Evolutionary conservation across 108 stramenopile genomes (phyloP).

Genomic region (Pseudonitzschia delicatissima): DNA sequence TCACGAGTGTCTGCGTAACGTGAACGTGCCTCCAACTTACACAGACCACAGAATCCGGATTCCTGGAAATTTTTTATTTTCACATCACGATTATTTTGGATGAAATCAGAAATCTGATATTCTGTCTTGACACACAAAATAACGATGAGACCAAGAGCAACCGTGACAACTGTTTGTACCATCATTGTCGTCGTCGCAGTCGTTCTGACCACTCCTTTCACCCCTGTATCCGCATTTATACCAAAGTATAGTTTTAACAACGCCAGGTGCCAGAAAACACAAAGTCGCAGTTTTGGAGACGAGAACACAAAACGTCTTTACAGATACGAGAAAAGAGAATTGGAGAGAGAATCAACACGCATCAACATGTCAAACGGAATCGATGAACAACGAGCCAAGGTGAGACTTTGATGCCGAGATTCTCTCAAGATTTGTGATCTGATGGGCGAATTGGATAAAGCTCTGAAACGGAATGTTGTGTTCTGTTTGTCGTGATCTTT

Average conservation of each 20-base stretch:
- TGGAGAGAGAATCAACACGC: background rate
- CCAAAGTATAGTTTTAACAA: background rate
- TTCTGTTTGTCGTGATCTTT: background rate
- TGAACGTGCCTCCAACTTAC: too few species aligned
- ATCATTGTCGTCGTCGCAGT: too few species aligned
- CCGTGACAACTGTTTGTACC: background rate
- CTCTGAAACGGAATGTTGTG: background rate
- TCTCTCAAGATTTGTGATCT: too few species aligned
- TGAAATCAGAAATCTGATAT: too few species aligned
- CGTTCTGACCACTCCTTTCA: background rate
- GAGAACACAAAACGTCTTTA: background rate
- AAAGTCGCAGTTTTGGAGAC: background rate
- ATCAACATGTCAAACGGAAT: constrained; percentile 4
- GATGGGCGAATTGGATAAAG: too few species aligned
- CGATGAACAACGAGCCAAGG: constrained; percentile 9
- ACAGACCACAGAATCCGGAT: too few species aligned
- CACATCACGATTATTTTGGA: too few species aligned
- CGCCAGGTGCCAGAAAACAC: background rate
- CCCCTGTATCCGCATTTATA: background rate
- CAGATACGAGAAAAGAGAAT: background rate
- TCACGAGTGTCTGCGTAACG: too few species aligned
- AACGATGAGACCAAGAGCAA: too few species aligned
- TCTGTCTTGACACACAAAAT: too few species aligned
- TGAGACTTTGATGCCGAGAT: background rate
- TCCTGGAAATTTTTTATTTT: too few species aligned